phyloP scores from a whole-genome alignment of 257 asterid genomes.

The Lavandula angustifolia region DNA sequence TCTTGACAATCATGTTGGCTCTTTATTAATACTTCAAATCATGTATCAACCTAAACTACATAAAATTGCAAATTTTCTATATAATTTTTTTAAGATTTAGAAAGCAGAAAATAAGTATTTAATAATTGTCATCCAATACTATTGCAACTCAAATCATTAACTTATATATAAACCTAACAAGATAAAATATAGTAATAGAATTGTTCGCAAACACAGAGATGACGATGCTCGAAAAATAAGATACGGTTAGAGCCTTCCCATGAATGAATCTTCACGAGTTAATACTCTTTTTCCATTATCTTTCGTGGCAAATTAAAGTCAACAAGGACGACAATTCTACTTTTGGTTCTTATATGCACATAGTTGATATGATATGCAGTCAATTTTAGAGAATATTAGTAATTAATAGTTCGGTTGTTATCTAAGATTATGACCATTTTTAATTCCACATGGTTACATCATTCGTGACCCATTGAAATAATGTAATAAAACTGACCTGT shows the following conservation, averaged over 20 bases:
- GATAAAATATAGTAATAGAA: neutral
- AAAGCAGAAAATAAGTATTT: too few species aligned
- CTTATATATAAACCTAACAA: neutral
- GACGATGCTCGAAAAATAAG: neutral
- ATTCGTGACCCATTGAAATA: slow-evolving; percentile 19
- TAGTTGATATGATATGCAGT: neutral
- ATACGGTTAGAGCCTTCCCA: slow-evolving; percentile 20
- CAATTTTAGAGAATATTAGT: too few species aligned
- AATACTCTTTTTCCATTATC: neutral
- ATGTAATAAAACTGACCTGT: slow-evolving; percentile 14
- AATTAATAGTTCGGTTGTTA: neutral
- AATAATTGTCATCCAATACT: neutral
- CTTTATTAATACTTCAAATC: too few species aligned
- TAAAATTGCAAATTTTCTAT: too few species aligned
- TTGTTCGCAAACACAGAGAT: neutral
- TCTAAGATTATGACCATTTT: neutral
- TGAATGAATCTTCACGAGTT: slow-evolving; percentile 7
- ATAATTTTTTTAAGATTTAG: too few species aligned
- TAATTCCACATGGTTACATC: neutral
- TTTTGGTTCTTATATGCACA: neutral
- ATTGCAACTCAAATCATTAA: neutral
- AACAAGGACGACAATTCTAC: neutral
- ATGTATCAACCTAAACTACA: too few species aligned
- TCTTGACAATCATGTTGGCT: too few species aligned
- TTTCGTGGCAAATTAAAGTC: neutral